Evolutionary conservation across 2,329 filamentous ascomycete genomes (phyloP).

Genomic region (Purpureocillium takamizusanense): DNA sequence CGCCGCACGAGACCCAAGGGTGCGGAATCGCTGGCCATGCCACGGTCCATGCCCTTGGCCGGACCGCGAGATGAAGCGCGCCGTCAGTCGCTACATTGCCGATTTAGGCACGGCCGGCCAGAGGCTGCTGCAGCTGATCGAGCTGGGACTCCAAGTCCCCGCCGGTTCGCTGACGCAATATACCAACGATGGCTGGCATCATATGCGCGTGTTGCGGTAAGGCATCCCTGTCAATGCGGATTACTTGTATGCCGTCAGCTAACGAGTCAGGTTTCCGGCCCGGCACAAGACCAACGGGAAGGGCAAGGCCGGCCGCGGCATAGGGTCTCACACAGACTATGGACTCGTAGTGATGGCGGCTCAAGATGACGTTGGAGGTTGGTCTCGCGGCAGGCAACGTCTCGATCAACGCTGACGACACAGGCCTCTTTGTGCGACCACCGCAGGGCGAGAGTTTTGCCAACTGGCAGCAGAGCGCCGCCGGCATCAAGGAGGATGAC

Average conservation of each 20-base stretch:
- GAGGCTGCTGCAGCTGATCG: constrained; percentile 34
- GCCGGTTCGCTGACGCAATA: constrained; percentile 28
- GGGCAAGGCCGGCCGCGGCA: constrained; percentile 38
- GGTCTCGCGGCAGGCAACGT: constrained; percentile 3
- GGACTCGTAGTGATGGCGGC: constrained; percentile 40
- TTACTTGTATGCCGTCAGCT: neutral
- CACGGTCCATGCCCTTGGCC: constrained; percentile 42
- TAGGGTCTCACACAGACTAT: constrained; percentile 43
- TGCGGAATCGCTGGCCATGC: constrained; percentile 34
- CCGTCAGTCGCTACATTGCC: constrained; percentile 30
- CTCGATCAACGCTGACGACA: neutral
- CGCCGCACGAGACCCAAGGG: constrained; percentile 24
- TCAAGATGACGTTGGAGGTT: constrained; percentile 39
- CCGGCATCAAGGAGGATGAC: constrained; percentile 33
- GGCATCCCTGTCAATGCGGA: too few species aligned
- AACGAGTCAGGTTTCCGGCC: constrained; percentile 18
- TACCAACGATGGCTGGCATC: constrained; percentile 41
- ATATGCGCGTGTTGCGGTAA: constrained; percentile 38
- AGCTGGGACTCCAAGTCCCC: constrained; percentile 32
- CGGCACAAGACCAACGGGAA: constrained; percentile 33
- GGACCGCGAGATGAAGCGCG: constrained; percentile 26
- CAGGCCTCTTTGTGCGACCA: constrained; percentile 35
- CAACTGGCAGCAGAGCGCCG: constrained; percentile 36
- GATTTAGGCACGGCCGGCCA: constrained; percentile 31
- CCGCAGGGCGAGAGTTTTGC: constrained; percentile 30